Percentiles rank a stretch among this genome's conserved stretches.
phyloP scores from a whole-genome alignment of 192 early-diverging fungal genomes.

The Mortierella antarctica region DNA sequence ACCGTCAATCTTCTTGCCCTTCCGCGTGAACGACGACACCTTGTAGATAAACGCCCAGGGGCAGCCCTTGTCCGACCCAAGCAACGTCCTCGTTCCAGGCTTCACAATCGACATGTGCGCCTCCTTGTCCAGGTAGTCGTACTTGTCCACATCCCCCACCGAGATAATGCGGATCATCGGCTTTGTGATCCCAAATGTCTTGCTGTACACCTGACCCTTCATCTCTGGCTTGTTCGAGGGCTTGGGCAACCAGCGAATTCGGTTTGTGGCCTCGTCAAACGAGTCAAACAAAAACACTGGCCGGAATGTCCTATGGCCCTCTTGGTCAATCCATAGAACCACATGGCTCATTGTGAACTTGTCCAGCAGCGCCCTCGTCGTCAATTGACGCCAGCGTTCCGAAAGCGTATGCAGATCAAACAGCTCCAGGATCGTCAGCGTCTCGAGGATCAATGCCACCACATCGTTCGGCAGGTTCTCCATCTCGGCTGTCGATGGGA shows the following conservation, averaged over 20 bases:
- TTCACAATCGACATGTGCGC: conserved; percentile 53
- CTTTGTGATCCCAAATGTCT: conserved; percentile 55
- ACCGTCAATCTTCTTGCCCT: conserved; percentile 53
- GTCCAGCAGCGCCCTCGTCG: conserved; percentile 38
- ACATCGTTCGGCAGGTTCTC: conserved; percentile 54
- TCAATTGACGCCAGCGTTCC: conserved; percentile 46
- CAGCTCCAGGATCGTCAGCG: conserved; percentile 40
- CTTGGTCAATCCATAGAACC: conserved; percentile 58
- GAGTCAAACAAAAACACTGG: conserved; percentile 54
- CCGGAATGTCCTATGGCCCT: conserved; percentile 54
- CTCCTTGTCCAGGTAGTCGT: conserved; percentile 59
- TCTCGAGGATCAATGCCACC: conserved; percentile 48
- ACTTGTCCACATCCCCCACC: conserved; percentile 51
- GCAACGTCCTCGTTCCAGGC: conserved; percentile 46
- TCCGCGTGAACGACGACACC: conserved; percentile 53
- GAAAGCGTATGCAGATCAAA: conserved; percentile 49
- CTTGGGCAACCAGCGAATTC: conserved; percentile 46
- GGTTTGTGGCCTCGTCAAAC: conserved; percentile 54
- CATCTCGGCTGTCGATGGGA: conserved; percentile 52
- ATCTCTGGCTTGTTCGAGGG: conserved; percentile 24
- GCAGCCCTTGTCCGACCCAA: conserved; percentile 52
- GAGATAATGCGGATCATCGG: conserved; percentile 55
- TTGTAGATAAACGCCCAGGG: conserved; percentile 56
- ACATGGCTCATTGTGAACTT: conserved; percentile 42
- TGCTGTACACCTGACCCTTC: conserved; percentile 52